Evolutionary conservation across 2,329 filamentous ascomycete species (phyloP).

Genomic region (Botrytis elliptica): DNA sequence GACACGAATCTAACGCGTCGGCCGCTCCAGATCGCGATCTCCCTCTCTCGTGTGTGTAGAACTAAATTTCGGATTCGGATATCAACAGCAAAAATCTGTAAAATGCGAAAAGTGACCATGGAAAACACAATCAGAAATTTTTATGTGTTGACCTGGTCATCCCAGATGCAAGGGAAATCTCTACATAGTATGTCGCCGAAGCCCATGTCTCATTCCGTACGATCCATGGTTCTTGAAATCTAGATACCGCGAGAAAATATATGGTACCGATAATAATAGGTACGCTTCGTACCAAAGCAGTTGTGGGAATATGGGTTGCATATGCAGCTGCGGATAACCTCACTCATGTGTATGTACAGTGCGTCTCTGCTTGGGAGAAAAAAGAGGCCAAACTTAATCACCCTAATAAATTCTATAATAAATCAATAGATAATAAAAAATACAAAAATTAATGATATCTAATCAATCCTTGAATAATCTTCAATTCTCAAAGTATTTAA

Average conservation of each 20-base stretch:
- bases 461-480: no score
- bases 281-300: not conserved
- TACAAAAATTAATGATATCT: no score
- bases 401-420: no score
- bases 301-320: not conserved
- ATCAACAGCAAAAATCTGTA: not conserved
- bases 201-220: not conserved
- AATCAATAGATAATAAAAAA: no score
- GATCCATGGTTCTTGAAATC: not conserved
- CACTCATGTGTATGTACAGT: not conserved
- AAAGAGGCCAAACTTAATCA: no score
- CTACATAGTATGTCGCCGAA: slow-evolving; percentile 10
- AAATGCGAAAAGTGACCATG: not conserved
- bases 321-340: slow-evolving; percentile 2
- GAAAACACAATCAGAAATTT: not conserved
- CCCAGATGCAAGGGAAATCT: slow-evolving; percentile 8
- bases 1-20: not conserved
- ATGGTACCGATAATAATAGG: not conserved
- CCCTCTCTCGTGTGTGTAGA: not conserved
- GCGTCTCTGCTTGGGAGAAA: not conserved
- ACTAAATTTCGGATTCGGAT: not conserved
- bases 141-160: not conserved
- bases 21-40: not conserved
- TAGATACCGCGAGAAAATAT: not conserved
- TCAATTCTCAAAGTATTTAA: no score